Percentiles rank a stretch among this genome's conserved stretches.
Evolutionary conservation across 495 filamentous ascomycete genomes (phyloP).

Genomic region (Penicillium antarcticum): DNA sequence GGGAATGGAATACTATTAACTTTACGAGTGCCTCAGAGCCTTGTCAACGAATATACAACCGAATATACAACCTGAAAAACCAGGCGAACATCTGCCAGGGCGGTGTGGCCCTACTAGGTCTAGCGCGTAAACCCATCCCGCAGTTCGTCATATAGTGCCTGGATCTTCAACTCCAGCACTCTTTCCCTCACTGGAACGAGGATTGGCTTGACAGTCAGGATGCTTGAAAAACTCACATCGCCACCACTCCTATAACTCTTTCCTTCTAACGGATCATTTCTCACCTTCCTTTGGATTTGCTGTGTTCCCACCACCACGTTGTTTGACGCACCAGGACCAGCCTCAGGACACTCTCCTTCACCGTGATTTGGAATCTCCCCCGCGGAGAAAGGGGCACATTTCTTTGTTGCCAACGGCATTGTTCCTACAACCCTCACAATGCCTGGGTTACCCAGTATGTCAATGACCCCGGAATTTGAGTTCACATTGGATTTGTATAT

Average conservation of each 20-base stretch:
- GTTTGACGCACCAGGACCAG: background rate
- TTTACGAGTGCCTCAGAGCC: no score
- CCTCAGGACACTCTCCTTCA: background rate
- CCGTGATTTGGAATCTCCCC: background rate
- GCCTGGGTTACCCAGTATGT: constrained; percentile 85
- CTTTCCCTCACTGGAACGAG: constrained; percentile 1
- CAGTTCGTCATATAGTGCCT: background rate
- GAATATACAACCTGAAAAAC: background rate
- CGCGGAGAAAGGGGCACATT: background rate
- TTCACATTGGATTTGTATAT: background rate
- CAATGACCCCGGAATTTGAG: background rate
- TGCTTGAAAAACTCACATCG: background rate
- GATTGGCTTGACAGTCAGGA: background rate
- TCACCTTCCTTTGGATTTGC: background rate
- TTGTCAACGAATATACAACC: no score
- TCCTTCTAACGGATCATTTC: background rate
- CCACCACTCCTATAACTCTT: background rate
- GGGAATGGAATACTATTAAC: no score
- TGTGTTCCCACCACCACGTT: no score
- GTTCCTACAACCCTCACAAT: constrained; percentile 42
- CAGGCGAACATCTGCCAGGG: background rate
- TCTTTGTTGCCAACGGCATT: background rate
- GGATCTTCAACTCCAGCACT: background rate
- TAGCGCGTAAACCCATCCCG: constrained; percentile 3
- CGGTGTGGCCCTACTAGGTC: background rate